phyloP scores from a whole-genome alignment of 495 filamentous ascomycete genomes.

The Stereocaulon alpinum region DNA sequence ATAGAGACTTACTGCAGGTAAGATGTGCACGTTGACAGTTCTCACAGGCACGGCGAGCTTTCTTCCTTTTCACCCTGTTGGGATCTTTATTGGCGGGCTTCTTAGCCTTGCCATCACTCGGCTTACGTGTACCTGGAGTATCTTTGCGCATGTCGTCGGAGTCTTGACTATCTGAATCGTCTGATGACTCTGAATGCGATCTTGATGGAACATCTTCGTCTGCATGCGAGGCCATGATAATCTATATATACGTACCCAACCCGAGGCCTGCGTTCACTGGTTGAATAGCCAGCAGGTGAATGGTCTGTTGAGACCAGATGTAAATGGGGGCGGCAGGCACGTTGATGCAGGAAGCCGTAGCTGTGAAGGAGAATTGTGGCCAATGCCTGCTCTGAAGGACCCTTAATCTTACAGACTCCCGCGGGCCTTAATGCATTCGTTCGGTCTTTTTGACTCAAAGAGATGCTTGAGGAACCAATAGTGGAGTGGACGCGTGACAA shows the following conservation, averaged over 20 bases:
- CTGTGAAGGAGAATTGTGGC: background rate
- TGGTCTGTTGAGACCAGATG: background rate
- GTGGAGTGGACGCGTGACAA: slow-evolving; percentile 8
- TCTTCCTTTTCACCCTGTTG: slow-evolving; percentile 79
- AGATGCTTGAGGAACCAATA: slow-evolving; percentile 1
- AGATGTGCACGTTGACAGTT: slow-evolving; percentile 96
- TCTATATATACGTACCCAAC: slow-evolving; percentile 10
- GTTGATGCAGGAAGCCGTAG: slow-evolving; percentile 5
- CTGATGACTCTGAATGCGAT: slow-evolving; percentile 31
- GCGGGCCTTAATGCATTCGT: background rate
- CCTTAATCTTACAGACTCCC: slow-evolving; percentile 6
- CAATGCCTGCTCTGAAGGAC: slow-evolving; percentile 1
- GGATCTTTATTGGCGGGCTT: slow-evolving; percentile 63
- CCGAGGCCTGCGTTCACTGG: slow-evolving; percentile 2
- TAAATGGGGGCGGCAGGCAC: background rate
- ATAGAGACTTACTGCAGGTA: slow-evolving; percentile 74
- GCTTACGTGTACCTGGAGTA: slow-evolving; percentile 39
- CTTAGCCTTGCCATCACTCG: slow-evolving; percentile 40
- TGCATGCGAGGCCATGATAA: slow-evolving; percentile 43
- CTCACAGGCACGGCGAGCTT: slow-evolving; percentile 89
- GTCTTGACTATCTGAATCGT: slow-evolving; percentile 40
- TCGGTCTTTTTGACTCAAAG: background rate
- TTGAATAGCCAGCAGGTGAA: background rate
- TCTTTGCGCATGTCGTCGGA: slow-evolving; percentile 43
- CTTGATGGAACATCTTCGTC: slow-evolving; percentile 36